Conservation (phyloP, 1,284 basidiomycete genomes). For the Violaceomyces palustris region DNA sequence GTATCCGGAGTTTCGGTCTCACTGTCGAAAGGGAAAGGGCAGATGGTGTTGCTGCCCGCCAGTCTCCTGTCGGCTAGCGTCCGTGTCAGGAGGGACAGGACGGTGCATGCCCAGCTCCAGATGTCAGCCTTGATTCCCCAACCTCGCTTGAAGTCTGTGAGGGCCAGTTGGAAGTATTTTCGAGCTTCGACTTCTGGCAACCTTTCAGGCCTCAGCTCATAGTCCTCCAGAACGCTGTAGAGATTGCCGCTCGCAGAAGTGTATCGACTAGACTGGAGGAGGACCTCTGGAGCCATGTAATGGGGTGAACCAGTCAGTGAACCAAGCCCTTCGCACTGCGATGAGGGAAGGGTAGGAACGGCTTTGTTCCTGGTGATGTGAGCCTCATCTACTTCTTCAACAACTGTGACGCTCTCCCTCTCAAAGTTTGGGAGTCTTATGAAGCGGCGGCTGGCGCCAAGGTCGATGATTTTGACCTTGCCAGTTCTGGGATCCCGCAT, state of each 20-base stretch:
- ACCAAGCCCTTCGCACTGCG: constrained; percentile 33
- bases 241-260: constrained; percentile 16
- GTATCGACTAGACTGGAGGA: constrained; percentile 39
- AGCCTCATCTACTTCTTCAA: constrained; percentile 31
- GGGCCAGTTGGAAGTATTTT: constrained; percentile 16
- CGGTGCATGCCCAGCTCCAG: constrained; percentile 45
- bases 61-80: too few relatives aligned
- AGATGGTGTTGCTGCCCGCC: too few relatives aligned
- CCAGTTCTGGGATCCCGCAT: constrained; percentile 39
- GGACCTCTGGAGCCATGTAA: constrained; percentile 44
- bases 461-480: constrained; percentile 37
- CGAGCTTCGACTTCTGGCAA: constrained; percentile 12
- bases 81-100: too few relatives aligned
- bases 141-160: constrained; percentile 30
- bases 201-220: constrained; percentile 17
- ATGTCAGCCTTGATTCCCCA: constrained; percentile 43
- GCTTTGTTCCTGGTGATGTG: constrained; percentile 2
- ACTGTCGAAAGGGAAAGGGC: too few relatives aligned
- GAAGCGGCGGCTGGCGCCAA: constrained; percentile 38
- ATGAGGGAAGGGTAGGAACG: constrained; percentile 5
- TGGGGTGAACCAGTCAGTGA: constrained; percentile 43
- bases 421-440: constrained; percentile 28
- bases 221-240: constrained; percentile 34
- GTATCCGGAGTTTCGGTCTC: too few relatives aligned
- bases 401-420: constrained; percentile 26